phyloP scores from a whole-genome alignment of 805 yeast genomes.

The Hanseniaspora lachancei region DNA sequence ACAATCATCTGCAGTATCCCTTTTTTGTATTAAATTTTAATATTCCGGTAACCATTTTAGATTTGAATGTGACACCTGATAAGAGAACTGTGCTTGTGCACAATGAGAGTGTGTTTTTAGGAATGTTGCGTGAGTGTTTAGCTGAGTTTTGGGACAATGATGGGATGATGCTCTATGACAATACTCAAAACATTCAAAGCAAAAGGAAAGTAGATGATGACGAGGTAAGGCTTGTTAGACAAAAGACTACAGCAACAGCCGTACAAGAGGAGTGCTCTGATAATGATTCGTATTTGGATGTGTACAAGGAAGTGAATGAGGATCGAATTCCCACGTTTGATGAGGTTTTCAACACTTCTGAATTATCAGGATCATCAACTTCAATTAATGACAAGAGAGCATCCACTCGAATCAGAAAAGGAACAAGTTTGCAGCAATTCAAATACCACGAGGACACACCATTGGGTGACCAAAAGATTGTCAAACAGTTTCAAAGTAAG shows the following conservation, averaged over 20 bases:
- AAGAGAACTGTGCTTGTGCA: constrained; percentile 61
- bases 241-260: neutral
- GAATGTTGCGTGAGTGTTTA: constrained; percentile 41
- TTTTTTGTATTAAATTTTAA: constrained; percentile 48
- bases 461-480: neutral
- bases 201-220: constrained; percentile 9
- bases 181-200: neutral
- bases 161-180: constrained; percentile 26
- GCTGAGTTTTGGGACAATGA: constrained; percentile 33
- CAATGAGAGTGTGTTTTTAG: constrained; percentile 48
- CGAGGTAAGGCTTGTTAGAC: neutral
- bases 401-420: too few relatives aligned
- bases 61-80: constrained; percentile 86
- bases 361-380: neutral
- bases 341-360: neutral
- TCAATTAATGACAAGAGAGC: neutral
- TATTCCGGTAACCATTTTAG: constrained; percentile 43
- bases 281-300: constrained; percentile 4
- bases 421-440: neutral
- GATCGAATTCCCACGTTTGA: neutral
- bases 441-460: neutral
- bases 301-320: neutral
- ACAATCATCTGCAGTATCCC: constrained; percentile 64
- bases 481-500: constrained; percentile 2
- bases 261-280: neutral